Percentiles rank a stretch among this genome's conserved stretches.
These are phyloP conservation scores for Elaeagnus macrophylla DNA, from an alignment of 306 rosid genomes.

Conservation along the genomic window DNA sequence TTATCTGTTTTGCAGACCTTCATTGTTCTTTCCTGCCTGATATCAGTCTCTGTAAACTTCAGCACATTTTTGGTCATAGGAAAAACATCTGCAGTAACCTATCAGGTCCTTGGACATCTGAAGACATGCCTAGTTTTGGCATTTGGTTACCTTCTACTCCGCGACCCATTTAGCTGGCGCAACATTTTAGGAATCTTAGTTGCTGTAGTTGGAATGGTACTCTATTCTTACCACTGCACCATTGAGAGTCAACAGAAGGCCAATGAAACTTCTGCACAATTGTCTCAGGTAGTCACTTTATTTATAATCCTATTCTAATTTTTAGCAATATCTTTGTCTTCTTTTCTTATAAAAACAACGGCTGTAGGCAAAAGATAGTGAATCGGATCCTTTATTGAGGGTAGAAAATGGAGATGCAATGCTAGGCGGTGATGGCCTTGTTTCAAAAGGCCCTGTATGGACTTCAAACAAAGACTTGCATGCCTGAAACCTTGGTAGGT, in stretches of 20 bases:
- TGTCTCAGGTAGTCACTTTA: slow-evolving; percentile 28
- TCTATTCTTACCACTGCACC: slow-evolving; percentile 67
- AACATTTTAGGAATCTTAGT: slow-evolving; percentile 76
- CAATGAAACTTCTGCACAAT: slow-evolving; percentile 46
- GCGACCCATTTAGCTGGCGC: slow-evolving; percentile 88
- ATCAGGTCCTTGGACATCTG: slow-evolving; percentile 96
- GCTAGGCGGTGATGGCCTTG: slow-evolving; percentile 36
- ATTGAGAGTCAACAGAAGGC: slow-evolving; percentile 68
- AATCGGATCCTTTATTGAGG: slow-evolving; percentile 53
- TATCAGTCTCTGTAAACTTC: slow-evolving; percentile 91
- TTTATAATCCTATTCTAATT: background rate
- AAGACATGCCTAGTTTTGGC: slow-evolving; percentile 90
- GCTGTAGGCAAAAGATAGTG: slow-evolving; percentile 59
- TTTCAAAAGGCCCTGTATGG: slow-evolving; percentile 41
- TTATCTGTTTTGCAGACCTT: slow-evolving; percentile 47
- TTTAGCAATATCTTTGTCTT: background rate
- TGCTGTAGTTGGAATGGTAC: slow-evolving; percentile 85
- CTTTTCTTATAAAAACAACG: background rate
- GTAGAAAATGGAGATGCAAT: slow-evolving; percentile 45
- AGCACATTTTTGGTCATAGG: slow-evolving; percentile 97
- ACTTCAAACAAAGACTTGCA: slow-evolving; percentile 61
- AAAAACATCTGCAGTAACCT: slow-evolving; percentile 93
- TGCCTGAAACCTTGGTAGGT: slow-evolving; percentile 9
- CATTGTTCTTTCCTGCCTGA: slow-evolving; percentile 80
- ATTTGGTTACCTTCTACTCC: slow-evolving; percentile 81